Percentiles rank a stretch among this genome's conserved stretches.
Evolutionary conservation across 2,329 filamentous ascomycete genomes (phyloP).

Genomic region (Diaporthe sp.): DNA sequence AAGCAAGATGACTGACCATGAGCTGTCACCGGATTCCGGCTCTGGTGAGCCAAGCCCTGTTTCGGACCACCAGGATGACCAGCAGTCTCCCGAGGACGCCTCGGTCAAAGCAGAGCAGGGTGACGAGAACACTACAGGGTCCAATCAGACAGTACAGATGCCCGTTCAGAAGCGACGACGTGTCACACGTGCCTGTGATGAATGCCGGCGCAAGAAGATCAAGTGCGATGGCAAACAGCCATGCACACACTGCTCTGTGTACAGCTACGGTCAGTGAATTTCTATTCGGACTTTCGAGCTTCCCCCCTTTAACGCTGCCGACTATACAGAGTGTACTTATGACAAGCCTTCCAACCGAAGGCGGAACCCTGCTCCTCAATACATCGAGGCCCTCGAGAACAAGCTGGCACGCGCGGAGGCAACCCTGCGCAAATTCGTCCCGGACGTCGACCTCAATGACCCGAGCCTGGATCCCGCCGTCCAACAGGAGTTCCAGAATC

Average conservation of each 20-base stretch:
- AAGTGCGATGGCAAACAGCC: conserved; percentile 90
- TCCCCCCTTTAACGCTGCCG: conserved; percentile 11
- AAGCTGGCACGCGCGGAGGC: conserved; percentile 87
- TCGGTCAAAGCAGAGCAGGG: conserved; percentile 39
- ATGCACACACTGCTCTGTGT: conserved; percentile 96
- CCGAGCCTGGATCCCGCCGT: conserved; percentile 84
- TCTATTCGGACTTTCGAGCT: background rate
- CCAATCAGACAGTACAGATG: conserved; percentile 46
- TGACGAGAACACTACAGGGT: conserved; percentile 31
- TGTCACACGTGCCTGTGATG: conserved; percentile 85
- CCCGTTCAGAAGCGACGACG: conserved; percentile 83
- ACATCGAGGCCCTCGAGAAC: conserved; percentile 89
- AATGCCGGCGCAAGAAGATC: conserved; percentile 88
- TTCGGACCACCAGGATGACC: conserved; percentile 56
- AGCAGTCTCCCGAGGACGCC: conserved; percentile 38
- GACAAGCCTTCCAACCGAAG: conserved; percentile 94
- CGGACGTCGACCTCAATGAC: conserved; percentile 88
- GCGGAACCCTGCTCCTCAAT: conserved; percentile 91
- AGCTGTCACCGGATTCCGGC: conserved; percentile 36
- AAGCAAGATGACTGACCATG: conserved; percentile 31
- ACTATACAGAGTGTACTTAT: conserved; percentile 84
- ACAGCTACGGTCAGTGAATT: conserved; percentile 86
- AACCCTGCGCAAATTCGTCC: conserved; percentile 83
- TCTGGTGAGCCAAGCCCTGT: conserved; percentile 48
- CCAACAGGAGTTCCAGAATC: conserved; percentile 75